These are phyloP conservation scores for Bathelium albidoporum DNA, from an alignment of 495 filamentous ascomycete genomes.

Conservation along the genomic window DNA sequence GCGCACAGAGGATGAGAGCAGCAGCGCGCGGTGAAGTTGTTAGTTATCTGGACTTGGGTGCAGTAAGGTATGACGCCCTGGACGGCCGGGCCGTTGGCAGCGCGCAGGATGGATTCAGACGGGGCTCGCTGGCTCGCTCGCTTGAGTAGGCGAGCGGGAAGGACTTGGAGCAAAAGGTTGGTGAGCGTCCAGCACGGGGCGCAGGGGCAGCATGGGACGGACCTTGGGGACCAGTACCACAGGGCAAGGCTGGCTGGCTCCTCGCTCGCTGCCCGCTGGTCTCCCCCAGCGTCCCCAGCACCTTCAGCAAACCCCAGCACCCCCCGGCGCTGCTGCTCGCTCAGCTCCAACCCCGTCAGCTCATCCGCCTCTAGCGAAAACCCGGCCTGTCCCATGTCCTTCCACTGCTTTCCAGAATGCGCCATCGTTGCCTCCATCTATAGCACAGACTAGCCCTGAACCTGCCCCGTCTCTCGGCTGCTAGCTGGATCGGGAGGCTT, in stretches of 20 bases:
- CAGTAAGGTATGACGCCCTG: slow-evolving; percentile 1
- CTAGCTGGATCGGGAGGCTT: not conserved
- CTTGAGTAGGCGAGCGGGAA: not conserved
- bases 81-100: not conserved
- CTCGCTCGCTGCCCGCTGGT: no score
- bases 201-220: not conserved
- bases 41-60: not conserved
- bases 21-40: not conserved
- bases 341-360: not conserved
- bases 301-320: no score
- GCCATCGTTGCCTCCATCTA: not conserved
- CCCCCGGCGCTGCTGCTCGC: no score
- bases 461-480: not conserved
- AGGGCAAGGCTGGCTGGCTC: no score
- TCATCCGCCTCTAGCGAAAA: not conserved
- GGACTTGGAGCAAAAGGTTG: not conserved
- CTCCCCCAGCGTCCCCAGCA: not conserved
- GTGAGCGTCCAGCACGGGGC: not conserved
- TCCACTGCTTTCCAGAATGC: not conserved
- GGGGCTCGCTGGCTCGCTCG: slow-evolving; percentile 3
- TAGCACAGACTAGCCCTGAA: not conserved
- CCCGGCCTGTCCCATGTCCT: not conserved
- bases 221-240: not conserved
- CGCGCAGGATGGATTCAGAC: not conserved
- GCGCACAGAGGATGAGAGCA: no score